Conservation (phyloP, 2,329 filamentous ascomycete species). For the Sporothrix variecibatus region DNA sequence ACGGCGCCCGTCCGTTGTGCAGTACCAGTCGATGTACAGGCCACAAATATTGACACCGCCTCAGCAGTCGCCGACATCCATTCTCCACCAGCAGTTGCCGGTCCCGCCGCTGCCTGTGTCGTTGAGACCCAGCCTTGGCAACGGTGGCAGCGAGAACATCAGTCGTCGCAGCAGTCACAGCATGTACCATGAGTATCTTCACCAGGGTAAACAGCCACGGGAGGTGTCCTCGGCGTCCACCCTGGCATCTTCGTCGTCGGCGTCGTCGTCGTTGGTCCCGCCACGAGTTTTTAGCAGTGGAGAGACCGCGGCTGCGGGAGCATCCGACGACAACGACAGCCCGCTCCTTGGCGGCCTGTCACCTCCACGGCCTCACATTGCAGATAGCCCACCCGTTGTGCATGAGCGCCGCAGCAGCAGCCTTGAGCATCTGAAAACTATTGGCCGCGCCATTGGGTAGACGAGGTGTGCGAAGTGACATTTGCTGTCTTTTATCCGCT, state of each 20-base stretch:
- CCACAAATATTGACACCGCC: constrained; percentile 23
- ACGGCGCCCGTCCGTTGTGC: constrained; percentile 15
- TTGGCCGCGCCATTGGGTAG: constrained; percentile 23
- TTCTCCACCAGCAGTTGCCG: constrained; percentile 27
- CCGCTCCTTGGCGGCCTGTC: constrained; percentile 49
- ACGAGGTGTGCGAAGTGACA: background rate
- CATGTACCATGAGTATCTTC: constrained; percentile 24
- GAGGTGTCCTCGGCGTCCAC: background rate
- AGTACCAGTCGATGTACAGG: background rate
- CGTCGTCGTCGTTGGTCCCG: background rate
- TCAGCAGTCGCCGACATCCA: constrained; percentile 1
- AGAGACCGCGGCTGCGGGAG: background rate
- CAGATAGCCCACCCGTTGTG: background rate
- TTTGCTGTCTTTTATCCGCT: background rate
- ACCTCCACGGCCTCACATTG: constrained; percentile 45
- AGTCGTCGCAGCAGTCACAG: constrained; percentile 38
- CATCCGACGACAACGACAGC: constrained; percentile 44
- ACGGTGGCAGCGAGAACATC: constrained; percentile 37
- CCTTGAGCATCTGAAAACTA: background rate
- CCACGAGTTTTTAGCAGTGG: constrained; percentile 9
- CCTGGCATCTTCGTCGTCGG: background rate
- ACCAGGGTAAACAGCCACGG: background rate
- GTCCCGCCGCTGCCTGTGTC: constrained; percentile 29
- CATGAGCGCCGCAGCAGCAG: constrained; percentile 19
- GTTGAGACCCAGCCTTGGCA: constrained; percentile 27